phyloP scores from a whole-genome alignment of 768 basidiomycete species.

The Termitomyces sp. region DNA sequence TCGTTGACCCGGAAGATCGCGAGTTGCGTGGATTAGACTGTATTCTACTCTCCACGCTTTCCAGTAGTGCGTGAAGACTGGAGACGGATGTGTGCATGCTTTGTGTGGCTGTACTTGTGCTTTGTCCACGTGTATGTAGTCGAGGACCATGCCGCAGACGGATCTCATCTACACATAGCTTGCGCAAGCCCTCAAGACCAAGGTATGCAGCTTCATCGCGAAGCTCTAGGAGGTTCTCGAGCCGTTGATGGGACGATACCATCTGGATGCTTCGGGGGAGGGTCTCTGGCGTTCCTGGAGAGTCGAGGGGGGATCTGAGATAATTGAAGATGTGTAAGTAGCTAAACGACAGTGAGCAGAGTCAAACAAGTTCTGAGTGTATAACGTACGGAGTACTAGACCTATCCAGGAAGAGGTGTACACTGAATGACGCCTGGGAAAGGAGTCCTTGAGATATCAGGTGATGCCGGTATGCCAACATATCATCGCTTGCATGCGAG shows the following conservation, averaged over 20 bases:
- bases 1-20: conserved; percentile 14
- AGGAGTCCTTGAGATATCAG: conserved; percentile 55
- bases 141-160: conserved; percentile 40
- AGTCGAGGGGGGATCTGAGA: conserved; percentile 51
- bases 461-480: conserved; percentile 58
- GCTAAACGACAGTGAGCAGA: conserved; percentile 27
- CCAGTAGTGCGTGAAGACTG: conserved; percentile 57
- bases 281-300: conserved; percentile 38
- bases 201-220: conserved; percentile 77
- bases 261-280: conserved; percentile 60
- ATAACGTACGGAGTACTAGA: conserved; percentile 70
- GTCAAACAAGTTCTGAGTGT: not conserved
- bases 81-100: conserved; percentile 51
- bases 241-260: conserved; percentile 34
- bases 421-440: conserved; percentile 33
- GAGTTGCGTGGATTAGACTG: conserved; percentile 15
- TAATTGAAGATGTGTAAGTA: conserved; percentile 69
- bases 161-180: conserved; percentile 65
- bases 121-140: conserved; percentile 36
- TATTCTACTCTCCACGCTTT: conserved; percentile 37
- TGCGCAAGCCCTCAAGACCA: conserved; percentile 57
- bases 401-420: conserved; percentile 77
- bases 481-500: conserved; percentile 44
- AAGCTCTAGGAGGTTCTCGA: conserved; percentile 68
- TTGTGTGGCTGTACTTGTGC: conserved; percentile 29